Evolutionary conservation across 2,329 filamentous ascomycete genomes (phyloP), one percentile per base, ranked within the genome.

Genomic region (Macrophomina tecta): DNA sequence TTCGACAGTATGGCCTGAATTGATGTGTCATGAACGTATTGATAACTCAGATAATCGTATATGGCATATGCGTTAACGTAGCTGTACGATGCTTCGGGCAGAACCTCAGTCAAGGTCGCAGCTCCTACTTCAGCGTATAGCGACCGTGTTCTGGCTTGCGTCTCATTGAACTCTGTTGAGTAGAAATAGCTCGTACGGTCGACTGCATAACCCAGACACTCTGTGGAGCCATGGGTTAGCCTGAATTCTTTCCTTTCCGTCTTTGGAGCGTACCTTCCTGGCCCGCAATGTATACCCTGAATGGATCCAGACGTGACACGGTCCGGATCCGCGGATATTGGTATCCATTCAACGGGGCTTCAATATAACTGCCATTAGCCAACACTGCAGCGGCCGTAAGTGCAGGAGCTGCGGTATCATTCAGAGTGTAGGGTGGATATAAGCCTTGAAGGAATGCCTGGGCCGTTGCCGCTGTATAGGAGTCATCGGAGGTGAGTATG

Each of bases 381-480:
- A 84, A 73, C 9, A 81, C 70, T 18, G 77, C 79, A 67, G 80
- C 75, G 28, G 78, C 70, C 45, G 75, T 60, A 18, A 68, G 52
- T 14, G 36, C 55, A 5, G 67, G 69, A 63, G 73, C 73, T 40
- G 69, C 67, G 8, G 72, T 75, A 28, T 48, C 58, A 58, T 74
- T 75, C 4, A 78, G 74, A 3, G 74, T 72, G 56, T 76, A 74
- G 1, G 86, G 85, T 40, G 87, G 87, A 72, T 88, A 89, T 9
- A 89, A 76, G 7, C 85, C 86, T 73, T 89, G 86, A 80, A 89
- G 82, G 71, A 89, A 89, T 2, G 87, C 86, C 70, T 86, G 84
- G 12, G 86, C 86, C 3, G 86, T 86, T 1, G 82, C 82, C 40
- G 82, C 73, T 2, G 82, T 79, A 65, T 81, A 82, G 67, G 84